Percentiles rank a stretch among this genome's conserved stretches.
Conservation (phyloP, 2,329 filamentous ascomycete genomes). For the Colletotrichum sp. region DNA sequence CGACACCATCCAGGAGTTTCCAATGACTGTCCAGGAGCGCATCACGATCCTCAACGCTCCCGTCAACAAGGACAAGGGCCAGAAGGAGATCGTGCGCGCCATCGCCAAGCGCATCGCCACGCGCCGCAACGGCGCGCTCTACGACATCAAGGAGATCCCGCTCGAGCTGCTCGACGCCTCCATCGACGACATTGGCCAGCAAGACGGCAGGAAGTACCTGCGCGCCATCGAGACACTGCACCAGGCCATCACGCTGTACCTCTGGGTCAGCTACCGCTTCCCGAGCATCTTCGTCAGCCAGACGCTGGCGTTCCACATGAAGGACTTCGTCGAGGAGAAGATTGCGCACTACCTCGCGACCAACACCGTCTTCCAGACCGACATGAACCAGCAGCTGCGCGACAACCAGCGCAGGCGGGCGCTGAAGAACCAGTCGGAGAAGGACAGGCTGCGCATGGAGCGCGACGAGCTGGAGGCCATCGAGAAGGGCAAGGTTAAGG, state of each 20-base stretch:
- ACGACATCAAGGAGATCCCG: conserved; percentile 73
- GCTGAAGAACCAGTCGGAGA: not conserved
- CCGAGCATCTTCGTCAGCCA: conserved; percentile 79
- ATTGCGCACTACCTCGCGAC: conserved; percentile 67
- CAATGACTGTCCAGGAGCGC: conserved; percentile 75
- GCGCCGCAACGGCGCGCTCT: conserved; percentile 68
- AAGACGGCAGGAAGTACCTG: conserved; percentile 56
- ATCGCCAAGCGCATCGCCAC: conserved; percentile 74
- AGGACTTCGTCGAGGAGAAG: conserved; percentile 75
- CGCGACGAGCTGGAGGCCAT: conserved; percentile 16
- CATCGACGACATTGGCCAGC: conserved; percentile 24
- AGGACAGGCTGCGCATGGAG: conserved; percentile 35
- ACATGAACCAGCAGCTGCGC: conserved; percentile 27
- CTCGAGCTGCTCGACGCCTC: conserved; percentile 78
- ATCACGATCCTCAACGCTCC: conserved; percentile 79
- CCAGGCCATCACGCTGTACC: conserved; percentile 81
- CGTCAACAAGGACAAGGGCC: conserved; percentile 53
- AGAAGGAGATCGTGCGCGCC: conserved; percentile 59
- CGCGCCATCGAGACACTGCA: conserved; percentile 78
- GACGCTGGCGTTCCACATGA: conserved; percentile 78
- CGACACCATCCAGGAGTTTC: conserved; percentile 75
- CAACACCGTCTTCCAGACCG: conserved; percentile 24
- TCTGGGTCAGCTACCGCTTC: conserved; percentile 94
- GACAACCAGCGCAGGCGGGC: not conserved
- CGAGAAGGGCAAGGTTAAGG: not conserved